Base-by-base conservation (phyloP, 2,329 filamentous ascomycete species). In the Fusarium vanettenii region DNA sequence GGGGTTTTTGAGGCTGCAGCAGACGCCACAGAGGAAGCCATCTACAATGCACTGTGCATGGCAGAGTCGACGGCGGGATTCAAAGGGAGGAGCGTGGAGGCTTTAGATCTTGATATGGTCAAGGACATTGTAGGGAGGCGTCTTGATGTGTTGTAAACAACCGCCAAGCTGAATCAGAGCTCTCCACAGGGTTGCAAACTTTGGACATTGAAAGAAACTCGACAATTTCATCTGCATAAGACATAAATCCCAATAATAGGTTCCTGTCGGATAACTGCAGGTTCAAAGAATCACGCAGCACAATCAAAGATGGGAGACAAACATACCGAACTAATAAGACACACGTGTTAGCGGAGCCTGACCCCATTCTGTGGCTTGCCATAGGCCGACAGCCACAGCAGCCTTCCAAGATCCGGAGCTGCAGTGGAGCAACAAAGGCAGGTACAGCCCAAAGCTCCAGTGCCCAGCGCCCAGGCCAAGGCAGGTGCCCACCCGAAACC, bases 1-100 rank as follows among this genome's bases (percentile, higher is more conserved):
- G 86, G 87, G 1, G 80, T 92, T 68, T 91, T 93, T 71, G 87
- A 91, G 79, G 91, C 90, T 1, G 87, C 86, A 4, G 88, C 89
- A 0, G 91, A 93, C 76, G 89, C 88, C 0, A 90, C 89, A 0
- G 91, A 93, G 78, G 91, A 93, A 81, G 87, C 90, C 0, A 92
- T 93, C 66, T 88, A 91, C 71, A 93, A 93, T 79, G 88, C 88
- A 0, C 81, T 93, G 13, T 91, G 86, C 66, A 91, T 89, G 83
- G 89, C 90, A 0, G 86, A 90, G 74, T 89, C 87, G 0, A 89
- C 90, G 83, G 86, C 84, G 1, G 90, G 90, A 0, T 85, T 87
- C 48, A 83, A 86, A 45, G 89, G 86, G 2, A 80, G 84, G 20
- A 87, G 75, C 29, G 81, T 90, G 1, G 86, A 89, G 59, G 89